Evolutionary conservation across 2,329 filamentous ascomycete species (phyloP).

Genomic region (Rhynchosporium agropyri): DNA sequence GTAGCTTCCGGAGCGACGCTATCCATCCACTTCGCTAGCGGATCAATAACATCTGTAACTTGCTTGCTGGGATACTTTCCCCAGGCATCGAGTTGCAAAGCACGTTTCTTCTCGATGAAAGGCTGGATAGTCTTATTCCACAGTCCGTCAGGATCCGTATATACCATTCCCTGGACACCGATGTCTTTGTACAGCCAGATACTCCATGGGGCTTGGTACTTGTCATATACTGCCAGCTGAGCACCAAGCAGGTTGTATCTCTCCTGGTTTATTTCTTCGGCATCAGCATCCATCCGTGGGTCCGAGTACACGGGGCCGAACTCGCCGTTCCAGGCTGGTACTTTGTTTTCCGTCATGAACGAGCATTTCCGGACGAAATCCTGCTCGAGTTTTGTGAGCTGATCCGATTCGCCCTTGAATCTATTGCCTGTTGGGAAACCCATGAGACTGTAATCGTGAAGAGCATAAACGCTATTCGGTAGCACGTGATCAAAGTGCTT

Average conservation of each 20-base stretch:
- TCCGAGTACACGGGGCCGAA: conserved; percentile 51
- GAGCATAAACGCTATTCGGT: conserved; percentile 54
- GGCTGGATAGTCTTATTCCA: conserved; percentile 55
- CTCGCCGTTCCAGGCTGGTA: conserved; percentile 54
- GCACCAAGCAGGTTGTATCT: conserved; percentile 51
- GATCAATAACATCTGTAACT: conserved; percentile 35
- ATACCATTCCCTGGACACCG: conserved; percentile 58
- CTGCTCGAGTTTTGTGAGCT: conserved; percentile 47
- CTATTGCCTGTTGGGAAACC: conserved; percentile 51
- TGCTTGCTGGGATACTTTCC: conserved; percentile 46
- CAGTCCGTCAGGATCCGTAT: conserved; percentile 45
- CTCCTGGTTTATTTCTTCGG: conserved; percentile 47
- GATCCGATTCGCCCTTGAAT: conserved; percentile 48
- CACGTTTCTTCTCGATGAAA: conserved; percentile 59
- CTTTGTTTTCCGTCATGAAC: conserved; percentile 47
- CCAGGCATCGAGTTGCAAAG: conserved; percentile 58
- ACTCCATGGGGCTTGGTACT: conserved; percentile 56
- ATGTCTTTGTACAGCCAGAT: conserved; percentile 65
- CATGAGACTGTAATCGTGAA: conserved; percentile 56
- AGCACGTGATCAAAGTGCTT: conserved; percentile 47
- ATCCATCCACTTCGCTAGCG: conserved; percentile 41
- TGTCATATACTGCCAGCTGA: conserved; percentile 55
- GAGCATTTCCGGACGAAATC: conserved; percentile 49
- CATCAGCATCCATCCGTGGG: conserved; percentile 39
- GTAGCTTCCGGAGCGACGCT: conserved; percentile 47